Conservation (phyloP, 2,329 filamentous ascomycete genomes). For the Penicillium sp. region DNA sequence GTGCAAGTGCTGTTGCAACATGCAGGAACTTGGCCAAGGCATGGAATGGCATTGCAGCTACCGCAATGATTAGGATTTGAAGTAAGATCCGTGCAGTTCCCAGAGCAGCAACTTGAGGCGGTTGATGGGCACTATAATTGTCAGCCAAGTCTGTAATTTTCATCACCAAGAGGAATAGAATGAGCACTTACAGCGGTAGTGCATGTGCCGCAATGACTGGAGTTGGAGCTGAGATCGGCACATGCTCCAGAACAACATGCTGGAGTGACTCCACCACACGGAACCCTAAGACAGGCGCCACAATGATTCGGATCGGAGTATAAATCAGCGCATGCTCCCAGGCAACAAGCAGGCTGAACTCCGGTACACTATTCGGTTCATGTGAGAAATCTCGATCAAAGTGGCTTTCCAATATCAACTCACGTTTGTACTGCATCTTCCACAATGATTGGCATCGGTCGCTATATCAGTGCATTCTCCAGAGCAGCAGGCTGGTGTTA, state of each 20-base stretch:
- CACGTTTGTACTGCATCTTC: constrained; percentile 9
- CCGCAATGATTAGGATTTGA: constrained; percentile 11
- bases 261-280: constrained; percentile 9
- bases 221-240: constrained; percentile 6
- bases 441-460: constrained; percentile 8
- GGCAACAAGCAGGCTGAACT: constrained; percentile 8
- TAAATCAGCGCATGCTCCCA: constrained; percentile 7
- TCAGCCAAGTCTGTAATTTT: not conserved
- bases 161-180: not conserved
- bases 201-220: constrained; percentile 7
- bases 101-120: constrained; percentile 14
- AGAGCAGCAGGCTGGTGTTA: constrained; percentile 11
- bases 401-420: not conserved
- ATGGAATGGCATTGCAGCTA: constrained; percentile 9
- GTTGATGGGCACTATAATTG: constrained; percentile 4
- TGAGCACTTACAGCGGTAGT: not conserved
- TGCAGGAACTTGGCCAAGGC: constrained; percentile 1
- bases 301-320: constrained; percentile 5
- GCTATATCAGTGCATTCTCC: constrained; percentile 12
- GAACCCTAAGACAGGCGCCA: constrained; percentile 4
- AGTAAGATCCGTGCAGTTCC: constrained; percentile 11
- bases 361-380: constrained; percentile 7
- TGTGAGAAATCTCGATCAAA: not conserved
- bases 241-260: constrained; percentile 11
- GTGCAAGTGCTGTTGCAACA: constrained; percentile 11